Base-by-base conservation (phyloP, 257 asterid species). In the Nicotiana attenuata region DNA sequence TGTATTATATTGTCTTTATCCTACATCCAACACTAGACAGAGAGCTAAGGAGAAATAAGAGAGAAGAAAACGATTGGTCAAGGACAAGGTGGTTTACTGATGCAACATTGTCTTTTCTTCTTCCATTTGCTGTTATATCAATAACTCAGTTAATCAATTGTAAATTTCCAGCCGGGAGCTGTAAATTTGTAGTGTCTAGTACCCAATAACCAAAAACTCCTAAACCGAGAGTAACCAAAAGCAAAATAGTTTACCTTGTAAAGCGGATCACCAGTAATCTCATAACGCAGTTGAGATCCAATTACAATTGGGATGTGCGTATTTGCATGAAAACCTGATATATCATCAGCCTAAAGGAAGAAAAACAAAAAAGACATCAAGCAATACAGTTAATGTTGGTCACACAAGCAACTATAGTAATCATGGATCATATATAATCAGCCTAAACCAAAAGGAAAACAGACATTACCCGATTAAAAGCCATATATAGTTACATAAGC, bases 241-340 rank as follows among this genome's bases (percentile, higher is more conserved):
- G 64, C 6, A 16, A 41, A n/a, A 13, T 45, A 33, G 56, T 64
- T 19, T 82, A 92, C 98, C 97, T 89, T 93, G 57, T 90, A 93
- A 10, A 92, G 82, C 1, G 93, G 92, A 83, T 95, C 99, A 5
- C 98, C 97, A 0, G 99, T 95, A 77, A 91, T 81, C 88, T 93
- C 97, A 79, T 93, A 95, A 65, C 99, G 97, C 97, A 89, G 90
- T 87, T 93, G 99, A 65, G 98, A 81, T 85, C 99, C 99, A 55
- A 90, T 29, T 33, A 95, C 97, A 47, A 95, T 33, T 10, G 99
- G 98, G 83, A 95, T 92, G 85, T 95, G 99, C 5, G 98, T 93
- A 80, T 95, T 95, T 73, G 94, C 85, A 81, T 93, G 99, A 76
- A 91, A 92, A 2, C 85, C 88, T 31, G 97, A 85, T 84, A 95